phyloP scores from a whole-genome alignment of 345 rosid genomes.

The Turritis glabra region DNA sequence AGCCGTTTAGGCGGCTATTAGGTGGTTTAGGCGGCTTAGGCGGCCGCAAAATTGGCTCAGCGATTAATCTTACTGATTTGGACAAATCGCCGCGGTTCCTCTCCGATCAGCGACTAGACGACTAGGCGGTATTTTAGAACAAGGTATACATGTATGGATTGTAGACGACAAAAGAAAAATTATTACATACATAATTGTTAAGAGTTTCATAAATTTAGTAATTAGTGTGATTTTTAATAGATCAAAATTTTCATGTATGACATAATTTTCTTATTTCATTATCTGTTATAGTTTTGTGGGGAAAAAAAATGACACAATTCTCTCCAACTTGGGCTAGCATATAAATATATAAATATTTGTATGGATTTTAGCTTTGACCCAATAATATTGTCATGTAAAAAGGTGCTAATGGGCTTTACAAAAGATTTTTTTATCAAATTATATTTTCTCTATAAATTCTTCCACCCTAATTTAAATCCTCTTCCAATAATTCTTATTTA shows the following conservation, averaged over 20 bases:
- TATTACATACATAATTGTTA: no score
- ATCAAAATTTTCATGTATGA: neutral
- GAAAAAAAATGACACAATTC: neutral
- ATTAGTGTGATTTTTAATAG: no score
- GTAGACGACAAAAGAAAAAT: no score
- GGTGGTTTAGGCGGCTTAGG: no score
- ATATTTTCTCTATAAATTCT: conserved; percentile 22
- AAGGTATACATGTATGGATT: no score
- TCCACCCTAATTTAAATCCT: neutral
- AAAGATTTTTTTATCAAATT: conserved; percentile 5
- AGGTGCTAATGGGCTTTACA: neutral
- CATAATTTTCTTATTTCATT: neutral
- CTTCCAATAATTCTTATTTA: conserved; percentile 9
- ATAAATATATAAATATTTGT: neutral
- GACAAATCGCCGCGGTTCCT: no score
- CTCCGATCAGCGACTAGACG: no score
- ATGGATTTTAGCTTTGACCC: neutral
- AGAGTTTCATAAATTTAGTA: no score
- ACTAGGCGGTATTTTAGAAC: no score
- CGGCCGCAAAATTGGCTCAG: no score
- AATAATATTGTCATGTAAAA: neutral
- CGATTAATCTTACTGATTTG: no score
- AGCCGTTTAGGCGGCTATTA: no score
- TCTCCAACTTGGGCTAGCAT: conserved; percentile 25
- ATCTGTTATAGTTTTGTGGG: neutral